phyloP scores from a whole-genome alignment of 192 early-diverging fungal species.

The Entophlyctis luteolus region DNA sequence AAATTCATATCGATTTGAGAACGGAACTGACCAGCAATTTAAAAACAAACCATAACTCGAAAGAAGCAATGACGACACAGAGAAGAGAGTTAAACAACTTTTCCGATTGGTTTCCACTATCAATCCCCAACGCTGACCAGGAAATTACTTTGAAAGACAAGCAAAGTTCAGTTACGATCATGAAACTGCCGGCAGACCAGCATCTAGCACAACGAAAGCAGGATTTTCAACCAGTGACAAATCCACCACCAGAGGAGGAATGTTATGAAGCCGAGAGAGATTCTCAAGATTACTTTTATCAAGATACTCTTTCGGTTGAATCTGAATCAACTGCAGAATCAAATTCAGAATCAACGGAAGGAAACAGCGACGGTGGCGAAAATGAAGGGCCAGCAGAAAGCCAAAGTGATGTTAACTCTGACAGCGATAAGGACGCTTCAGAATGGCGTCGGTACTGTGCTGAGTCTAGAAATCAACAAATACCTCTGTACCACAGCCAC shows the following conservation, averaged over 20 bases:
- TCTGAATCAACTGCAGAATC: not conserved
- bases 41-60: not conserved
- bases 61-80: not conserved
- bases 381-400: no score
- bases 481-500: not conserved
- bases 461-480: not conserved
- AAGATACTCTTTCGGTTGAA: slow-evolving; percentile 9
- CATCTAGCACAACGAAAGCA: not conserved
- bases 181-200: not conserved
- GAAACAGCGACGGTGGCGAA: not conserved
- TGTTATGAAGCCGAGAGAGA: slow-evolving; percentile 5
- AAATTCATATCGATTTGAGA: not conserved
- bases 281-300: slow-evolving; percentile 12
- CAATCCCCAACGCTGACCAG: not conserved
- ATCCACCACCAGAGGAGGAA: not conserved
- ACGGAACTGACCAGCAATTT: not conserved
- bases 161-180: no score
- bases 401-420: no score
- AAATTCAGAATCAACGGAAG: not conserved
- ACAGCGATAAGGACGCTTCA: not conserved
- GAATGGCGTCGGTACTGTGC: slow-evolving; percentile 14
- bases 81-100: not conserved
- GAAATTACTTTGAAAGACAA: not conserved
- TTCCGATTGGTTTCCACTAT: not conserved
- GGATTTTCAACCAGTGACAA: no score